Conservation (phyloP, 2,329 filamentous ascomycete species). For the Volutella citrinella region DNA sequence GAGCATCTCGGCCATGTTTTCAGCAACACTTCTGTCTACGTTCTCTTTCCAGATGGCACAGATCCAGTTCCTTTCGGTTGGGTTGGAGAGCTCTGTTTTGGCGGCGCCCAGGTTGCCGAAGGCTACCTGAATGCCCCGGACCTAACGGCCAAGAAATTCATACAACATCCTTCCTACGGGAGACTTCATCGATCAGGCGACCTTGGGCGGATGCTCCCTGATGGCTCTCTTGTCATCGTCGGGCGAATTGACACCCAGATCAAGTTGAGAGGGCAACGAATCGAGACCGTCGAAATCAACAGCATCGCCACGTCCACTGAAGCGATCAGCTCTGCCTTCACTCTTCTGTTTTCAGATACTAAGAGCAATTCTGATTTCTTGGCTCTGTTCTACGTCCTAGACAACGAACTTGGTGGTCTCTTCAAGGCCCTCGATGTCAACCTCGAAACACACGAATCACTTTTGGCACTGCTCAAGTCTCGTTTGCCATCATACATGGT, state of each 20-base stretch:
- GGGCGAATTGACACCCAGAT: constrained; percentile 77
- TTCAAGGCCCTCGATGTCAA: constrained; percentile 39
- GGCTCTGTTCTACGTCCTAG: constrained; percentile 66
- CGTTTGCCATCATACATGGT: constrained; percentile 74
- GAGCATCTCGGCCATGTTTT: constrained; percentile 76
- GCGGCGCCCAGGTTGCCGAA: constrained; percentile 74
- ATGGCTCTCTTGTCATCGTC: constrained; percentile 70
- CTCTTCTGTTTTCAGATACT: constrained; percentile 51
- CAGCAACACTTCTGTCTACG: constrained; percentile 71
- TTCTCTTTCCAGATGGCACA: constrained; percentile 47
- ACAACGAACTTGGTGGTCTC: constrained; percentile 2
- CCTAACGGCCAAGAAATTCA: constrained; percentile 64
- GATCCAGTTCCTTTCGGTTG: constrained; percentile 64
- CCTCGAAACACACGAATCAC: constrained; percentile 30
- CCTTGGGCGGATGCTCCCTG: constrained; percentile 72
- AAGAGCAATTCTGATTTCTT: constrained; percentile 49
- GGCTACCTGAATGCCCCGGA: constrained; percentile 69
- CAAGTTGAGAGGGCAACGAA: constrained; percentile 76
- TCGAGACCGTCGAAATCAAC: constrained; percentile 77
- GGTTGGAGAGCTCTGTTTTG: constrained; percentile 82
- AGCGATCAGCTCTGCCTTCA: constrained; percentile 59
- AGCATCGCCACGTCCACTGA: constrained; percentile 52
- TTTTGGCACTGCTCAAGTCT: constrained; percentile 55
- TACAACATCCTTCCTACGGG: constrained; percentile 66
- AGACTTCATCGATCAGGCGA: constrained; percentile 81